Evolutionary conservation across 805 yeast species (phyloP), one percentile per base, ranked within the genome.

Genomic region (Dipodascus geniculatus): DNA sequence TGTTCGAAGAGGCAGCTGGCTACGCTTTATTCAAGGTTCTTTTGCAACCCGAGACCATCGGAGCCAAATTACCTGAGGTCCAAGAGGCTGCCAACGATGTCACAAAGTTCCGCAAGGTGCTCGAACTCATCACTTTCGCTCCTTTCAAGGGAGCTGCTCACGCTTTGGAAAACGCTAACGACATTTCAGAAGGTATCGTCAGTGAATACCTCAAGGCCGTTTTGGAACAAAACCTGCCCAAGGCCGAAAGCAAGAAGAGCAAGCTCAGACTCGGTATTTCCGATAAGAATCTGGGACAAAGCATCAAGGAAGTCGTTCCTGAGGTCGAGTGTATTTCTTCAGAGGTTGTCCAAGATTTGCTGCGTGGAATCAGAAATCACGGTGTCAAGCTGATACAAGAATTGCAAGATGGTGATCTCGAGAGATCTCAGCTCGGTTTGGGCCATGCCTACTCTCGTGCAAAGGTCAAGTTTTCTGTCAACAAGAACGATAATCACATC

Each of bases 121-220:
- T 93, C 62, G 96, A 90, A 72, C 79, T 93, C 54, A 95, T 87
- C 23, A 86, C 96, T 16, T 93, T 93, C 73, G 96, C 96, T 56
- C 99, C 99, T 51, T 93, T 93, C 80, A 90, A 93, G 73, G 97
- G 97, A 65, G 99, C 99, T 57, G 98, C 99, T 52, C 98, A 93
- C 73, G 99, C 99, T 57, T 80, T 93, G 66, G 98, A 91, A 73
- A 93, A 93, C 68, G 97, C 98, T 62, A 93, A 93, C 68, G 98
- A 93, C 68, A 85, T 93, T 63, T 87, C 96, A 60, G 99, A 93
- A 74, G 99, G 99, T 66, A 79, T 90, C 63, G 96, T 91, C 54
- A 85, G 90, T 56, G 98, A 93, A 63, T 87, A 86, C 73, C 80
- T 93, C 73, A 88, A 87, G 71, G 81, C 95, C 42, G 79, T 93